These are phyloP conservation scores for Rhodosporidiobolus odoratus DNA, from an alignment of 768 basidiomycete genomes.

Conservation along the genomic window DNA sequence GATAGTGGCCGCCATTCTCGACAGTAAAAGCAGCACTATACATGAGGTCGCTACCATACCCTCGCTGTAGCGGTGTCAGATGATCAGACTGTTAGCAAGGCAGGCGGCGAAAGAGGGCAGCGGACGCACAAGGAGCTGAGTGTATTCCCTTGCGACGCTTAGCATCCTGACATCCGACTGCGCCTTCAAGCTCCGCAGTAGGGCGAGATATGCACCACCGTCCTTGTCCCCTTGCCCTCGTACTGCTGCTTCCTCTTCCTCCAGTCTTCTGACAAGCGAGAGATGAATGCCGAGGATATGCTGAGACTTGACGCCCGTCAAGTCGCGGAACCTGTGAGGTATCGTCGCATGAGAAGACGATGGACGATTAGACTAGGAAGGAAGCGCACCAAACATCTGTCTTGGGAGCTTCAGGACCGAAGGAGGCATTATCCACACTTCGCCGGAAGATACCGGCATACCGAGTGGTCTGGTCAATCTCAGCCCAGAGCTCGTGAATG, in stretches of 20 bases:
- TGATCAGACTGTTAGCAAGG: background rate
- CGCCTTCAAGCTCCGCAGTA: slow-evolving; percentile 4
- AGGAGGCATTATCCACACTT: background rate
- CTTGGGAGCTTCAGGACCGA: background rate
- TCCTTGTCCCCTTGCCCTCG: background rate
- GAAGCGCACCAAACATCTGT: slow-evolving; percentile 19
- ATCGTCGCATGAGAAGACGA: background rate
- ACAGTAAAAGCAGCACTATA: slow-evolving; percentile 5
- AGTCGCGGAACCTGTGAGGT: slow-evolving; percentile 24
- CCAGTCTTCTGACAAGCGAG: slow-evolving; percentile 3
- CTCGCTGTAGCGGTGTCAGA: background rate
- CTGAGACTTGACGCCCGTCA: slow-evolving; percentile 19
- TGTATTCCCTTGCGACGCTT: slow-evolving; percentile 13
- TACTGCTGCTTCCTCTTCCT: slow-evolving; percentile 5
- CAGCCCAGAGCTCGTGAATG: slow-evolving; percentile 18
- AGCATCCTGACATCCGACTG: slow-evolving; percentile 13
- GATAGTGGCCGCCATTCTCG: slow-evolving; percentile 19
- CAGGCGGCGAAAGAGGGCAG: background rate
- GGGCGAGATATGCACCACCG: slow-evolving; percentile 1
- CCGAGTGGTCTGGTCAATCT: slow-evolving; percentile 11
- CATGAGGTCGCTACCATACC: slow-evolving; percentile 5
- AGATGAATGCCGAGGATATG: slow-evolving; percentile 17
- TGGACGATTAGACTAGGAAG: no score
- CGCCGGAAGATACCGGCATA: slow-evolving; percentile 12
- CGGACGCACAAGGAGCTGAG: slow-evolving; percentile 9